Base-by-base conservation (phyloP, 306 rosid species). In the Mucuna pruriens region DNA sequence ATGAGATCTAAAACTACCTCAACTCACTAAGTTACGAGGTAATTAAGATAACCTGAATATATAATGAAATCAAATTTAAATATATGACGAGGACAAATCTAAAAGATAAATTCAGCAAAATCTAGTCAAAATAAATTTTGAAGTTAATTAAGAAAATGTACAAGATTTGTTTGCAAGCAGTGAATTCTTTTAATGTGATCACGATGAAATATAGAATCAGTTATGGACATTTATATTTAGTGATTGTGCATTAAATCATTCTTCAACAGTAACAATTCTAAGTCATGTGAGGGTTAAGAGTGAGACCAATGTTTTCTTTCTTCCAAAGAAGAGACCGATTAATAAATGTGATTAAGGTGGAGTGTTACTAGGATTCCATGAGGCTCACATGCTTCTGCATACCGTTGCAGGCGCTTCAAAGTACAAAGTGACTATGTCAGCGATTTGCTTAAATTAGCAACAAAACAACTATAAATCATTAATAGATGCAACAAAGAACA, bases 391-490 rank as follows among this genome's bases (percentile, higher is more conserved):
- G 89, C 55, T 51, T 66, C 57, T 77, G 85, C 69, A 60, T 48
- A 77, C 44, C 88, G 73, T 76, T 76, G 90, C 86, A 83, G 75
- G 82, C 79, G 88, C 80, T 85, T 10, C 64, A 70, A 85, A 72
- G 51, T 74, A 73, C 84, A 49, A 67, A 44, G 77, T 62, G 69
- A 31, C 42, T 62, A 62, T 61, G 42, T 61, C 63, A 45, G 71
- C 26, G 66, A 39, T 57, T 77, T 80, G 75, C 86, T 78, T 85
- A 39, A 61, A 74, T 68, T 73, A 31, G 75, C 42, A 55, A 39
- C 77, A 74, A 80, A 75, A 73, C 12, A 46, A 55, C 26, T 64
- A 61, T 9, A 17, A 46, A 68, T 44, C 61, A 46, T 54, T 44
- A 63, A 75, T 51, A 73, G 31, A 68, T 61, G 73, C 82, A 81